Percentiles rank a stretch among this genome's conserved stretches.
Evolutionary conservation across 2,329 filamentous ascomycete genomes (phyloP).

Genomic region (Hypoxylon sp.): DNA sequence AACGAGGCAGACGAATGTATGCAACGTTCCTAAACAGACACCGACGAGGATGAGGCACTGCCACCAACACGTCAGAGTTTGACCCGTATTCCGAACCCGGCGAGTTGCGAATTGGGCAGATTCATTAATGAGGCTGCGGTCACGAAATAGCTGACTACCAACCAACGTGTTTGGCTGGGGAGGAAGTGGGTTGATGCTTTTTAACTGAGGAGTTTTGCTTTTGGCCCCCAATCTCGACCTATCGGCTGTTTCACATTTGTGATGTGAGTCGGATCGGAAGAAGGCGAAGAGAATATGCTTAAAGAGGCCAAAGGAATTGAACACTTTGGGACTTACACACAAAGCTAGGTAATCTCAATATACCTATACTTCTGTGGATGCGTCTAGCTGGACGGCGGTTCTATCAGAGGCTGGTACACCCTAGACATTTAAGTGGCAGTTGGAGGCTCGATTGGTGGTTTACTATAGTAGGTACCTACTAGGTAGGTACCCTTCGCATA

Average conservation of each 20-base stretch:
- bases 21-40: background rate
- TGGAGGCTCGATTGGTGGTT: too few relatives aligned
- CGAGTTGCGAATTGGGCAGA: background rate
- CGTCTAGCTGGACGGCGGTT: too few relatives aligned
- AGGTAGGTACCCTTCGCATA: too few relatives aligned
- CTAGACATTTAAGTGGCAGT: too few relatives aligned
- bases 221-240: background rate
- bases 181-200: background rate
- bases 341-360: too few relatives aligned
- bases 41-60: background rate
- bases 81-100: background rate
- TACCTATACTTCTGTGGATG: too few relatives aligned
- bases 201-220: background rate
- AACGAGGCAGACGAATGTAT: background rate
- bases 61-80: constrained; percentile 6
- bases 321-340: too few relatives aligned
- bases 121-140: background rate
- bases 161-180: background rate
- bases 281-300: too few relatives aligned
- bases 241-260: background rate
- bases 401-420: too few relatives aligned
- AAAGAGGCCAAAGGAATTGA: too few relatives aligned
- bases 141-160: background rate
- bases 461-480: too few relatives aligned
- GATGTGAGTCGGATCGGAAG: background rate